phyloP scores from a whole-genome alignment of 2,329 filamentous ascomycete species.

The Cordyceps tenuipes region DNA sequence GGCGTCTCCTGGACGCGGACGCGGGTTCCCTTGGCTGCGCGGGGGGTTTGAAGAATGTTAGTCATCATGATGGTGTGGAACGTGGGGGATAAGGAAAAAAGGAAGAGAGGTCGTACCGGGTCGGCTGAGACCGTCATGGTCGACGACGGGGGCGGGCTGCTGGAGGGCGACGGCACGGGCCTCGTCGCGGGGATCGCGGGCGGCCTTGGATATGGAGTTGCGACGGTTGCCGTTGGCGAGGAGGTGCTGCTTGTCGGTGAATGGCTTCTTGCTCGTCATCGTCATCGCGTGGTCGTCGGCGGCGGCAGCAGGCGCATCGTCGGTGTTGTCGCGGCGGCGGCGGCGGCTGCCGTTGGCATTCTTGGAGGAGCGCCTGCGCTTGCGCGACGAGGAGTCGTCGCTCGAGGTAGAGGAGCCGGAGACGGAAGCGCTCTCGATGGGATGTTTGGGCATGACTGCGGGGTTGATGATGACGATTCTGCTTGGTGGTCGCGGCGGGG shows the following conservation, averaged over 20 bases:
- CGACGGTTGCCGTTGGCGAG: slow-evolving; percentile 31
- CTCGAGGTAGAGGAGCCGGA: slow-evolving; percentile 23
- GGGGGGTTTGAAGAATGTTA: background rate
- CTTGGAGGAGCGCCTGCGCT: slow-evolving; percentile 20
- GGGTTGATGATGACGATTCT: background rate
- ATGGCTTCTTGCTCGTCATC: slow-evolving; percentile 11
- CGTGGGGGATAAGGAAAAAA: background rate
- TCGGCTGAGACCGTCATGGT: slow-evolving; percentile 53
- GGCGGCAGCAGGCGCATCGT: background rate
- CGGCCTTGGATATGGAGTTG: slow-evolving; percentile 50
- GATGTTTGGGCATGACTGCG: slow-evolving; percentile 9
- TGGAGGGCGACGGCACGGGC: slow-evolving; percentile 37
- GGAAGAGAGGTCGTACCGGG: slow-evolving; percentile 36
- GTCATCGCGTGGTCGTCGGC: background rate
- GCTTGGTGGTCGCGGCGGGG: background rate
- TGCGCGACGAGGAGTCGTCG: slow-evolving; percentile 20
- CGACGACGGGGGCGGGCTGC: slow-evolving; percentile 49
- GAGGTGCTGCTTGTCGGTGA: slow-evolving; percentile 22
- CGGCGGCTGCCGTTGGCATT: slow-evolving; percentile 20
- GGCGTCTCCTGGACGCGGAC: slow-evolving; percentile 48
- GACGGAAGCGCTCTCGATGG: slow-evolving; percentile 19
- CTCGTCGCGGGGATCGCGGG: slow-evolving; percentile 52
- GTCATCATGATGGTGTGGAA: background rate
- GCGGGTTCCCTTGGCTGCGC: slow-evolving; percentile 54
- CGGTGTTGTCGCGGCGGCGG: slow-evolving; percentile 16